A percentile compares a stretch with the other conserved stretches of the same genome.
Evolutionary conservation across 306 rosid species (phyloP).

Genomic region (Dryas drummondii): DNA sequence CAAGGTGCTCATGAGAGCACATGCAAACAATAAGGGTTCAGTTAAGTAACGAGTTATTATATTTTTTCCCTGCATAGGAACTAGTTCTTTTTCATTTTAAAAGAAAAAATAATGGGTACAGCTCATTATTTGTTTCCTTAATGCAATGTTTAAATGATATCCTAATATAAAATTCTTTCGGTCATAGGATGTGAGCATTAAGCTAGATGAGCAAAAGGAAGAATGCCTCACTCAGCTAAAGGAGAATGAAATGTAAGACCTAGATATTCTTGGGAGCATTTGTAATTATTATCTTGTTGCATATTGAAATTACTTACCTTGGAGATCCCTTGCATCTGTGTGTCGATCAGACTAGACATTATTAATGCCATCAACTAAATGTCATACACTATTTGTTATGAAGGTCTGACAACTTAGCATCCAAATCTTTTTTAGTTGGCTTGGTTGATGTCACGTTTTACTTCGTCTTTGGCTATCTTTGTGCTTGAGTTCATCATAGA

Average conservation of each 20-base stretch:
- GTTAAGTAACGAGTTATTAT: neutral
- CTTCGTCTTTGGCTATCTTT: neutral
- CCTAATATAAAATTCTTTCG: slow-evolving; percentile 26
- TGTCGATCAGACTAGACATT: neutral
- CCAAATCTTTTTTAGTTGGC: neutral
- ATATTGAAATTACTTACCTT: neutral
- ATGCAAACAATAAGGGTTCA: neutral
- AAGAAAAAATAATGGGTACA: neutral
- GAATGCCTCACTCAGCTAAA: slow-evolving; percentile 83
- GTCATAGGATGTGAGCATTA: slow-evolving; percentile 78
- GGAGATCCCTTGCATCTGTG: neutral
- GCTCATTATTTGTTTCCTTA: neutral
- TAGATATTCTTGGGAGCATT: slow-evolving; percentile 21
- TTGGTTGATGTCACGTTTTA: neutral
- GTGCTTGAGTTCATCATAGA: neutral
- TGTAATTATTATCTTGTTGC: slow-evolving; percentile 5
- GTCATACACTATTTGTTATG: neutral
- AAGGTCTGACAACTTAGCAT: neutral
- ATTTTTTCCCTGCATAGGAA: neutral
- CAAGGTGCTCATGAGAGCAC: neutral
- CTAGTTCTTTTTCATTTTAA: neutral
- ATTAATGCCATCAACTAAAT: neutral
- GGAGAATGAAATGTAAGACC: slow-evolving; percentile 94
- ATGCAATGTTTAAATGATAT: neutral
- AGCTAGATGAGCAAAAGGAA: slow-evolving; percentile 95